Percentiles rank a stretch among this genome's conserved stretches.
phyloP scores from a whole-genome alignment of 306 rosid genomes.

The Macrotyloma uniflorum region DNA sequence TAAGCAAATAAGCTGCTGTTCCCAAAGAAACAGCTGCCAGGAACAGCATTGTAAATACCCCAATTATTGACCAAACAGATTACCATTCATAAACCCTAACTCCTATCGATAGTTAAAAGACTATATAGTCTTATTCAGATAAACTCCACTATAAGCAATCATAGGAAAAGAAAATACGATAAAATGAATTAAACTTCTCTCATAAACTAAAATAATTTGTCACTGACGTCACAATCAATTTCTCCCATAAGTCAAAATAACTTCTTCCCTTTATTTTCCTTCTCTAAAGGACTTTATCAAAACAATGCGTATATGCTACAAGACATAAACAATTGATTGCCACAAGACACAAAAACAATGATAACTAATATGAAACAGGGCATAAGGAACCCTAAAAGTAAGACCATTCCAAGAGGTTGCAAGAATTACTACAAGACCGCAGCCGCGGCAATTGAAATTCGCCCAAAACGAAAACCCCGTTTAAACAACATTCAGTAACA shows the following conservation, averaged over 20 bases:
- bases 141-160: neutral
- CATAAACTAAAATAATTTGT: too few relatives aligned
- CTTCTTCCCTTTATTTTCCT: neutral
- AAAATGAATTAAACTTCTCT: neutral
- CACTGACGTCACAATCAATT: neutral
- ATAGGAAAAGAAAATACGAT: neutral
- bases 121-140: neutral
- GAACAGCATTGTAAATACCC: neutral
- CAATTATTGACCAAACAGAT: neutral
- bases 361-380: neutral
- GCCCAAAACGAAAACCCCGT: neutral
- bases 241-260: neutral
- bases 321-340: neutral
- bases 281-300: neutral
- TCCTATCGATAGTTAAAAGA: neutral
- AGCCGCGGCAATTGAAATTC: neutral
- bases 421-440: neutral
- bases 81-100: conserved; percentile 21
- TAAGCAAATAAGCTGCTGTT: neutral
- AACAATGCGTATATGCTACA: neutral
- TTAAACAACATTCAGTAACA: neutral
- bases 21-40: neutral
- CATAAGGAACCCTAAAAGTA: conserved; percentile 5
- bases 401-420: neutral
- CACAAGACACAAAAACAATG: neutral